Evolutionary conservation across 2,329 filamentous ascomycete genomes (phyloP).

Genomic region (Neofusicoccum cordaticola): DNA sequence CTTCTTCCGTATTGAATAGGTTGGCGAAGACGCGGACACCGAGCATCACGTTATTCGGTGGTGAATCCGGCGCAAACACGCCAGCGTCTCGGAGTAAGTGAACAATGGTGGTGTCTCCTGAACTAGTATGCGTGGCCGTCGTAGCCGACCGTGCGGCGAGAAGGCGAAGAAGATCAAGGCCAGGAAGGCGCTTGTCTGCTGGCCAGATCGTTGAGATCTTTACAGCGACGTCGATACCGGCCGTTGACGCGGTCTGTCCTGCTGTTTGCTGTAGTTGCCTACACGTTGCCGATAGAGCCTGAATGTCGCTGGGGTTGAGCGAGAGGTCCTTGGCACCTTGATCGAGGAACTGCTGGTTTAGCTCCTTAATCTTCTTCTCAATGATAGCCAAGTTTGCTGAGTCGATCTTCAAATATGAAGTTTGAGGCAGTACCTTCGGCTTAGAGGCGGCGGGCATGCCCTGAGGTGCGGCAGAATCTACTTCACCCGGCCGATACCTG

Average conservation of each 20-base stretch:
- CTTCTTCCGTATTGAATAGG: constrained; percentile 72
- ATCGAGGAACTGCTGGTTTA: constrained; percentile 71
- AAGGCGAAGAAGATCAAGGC: constrained; percentile 83
- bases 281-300: constrained; percentile 60
- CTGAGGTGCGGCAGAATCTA: constrained; percentile 35
- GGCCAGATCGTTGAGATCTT: constrained; percentile 79
- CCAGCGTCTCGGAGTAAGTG: constrained; percentile 57
- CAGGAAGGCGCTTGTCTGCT: constrained; percentile 73
- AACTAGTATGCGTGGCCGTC: constrained; percentile 60
- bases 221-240: constrained; percentile 63
- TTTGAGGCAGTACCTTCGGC: constrained; percentile 70
- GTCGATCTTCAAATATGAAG: constrained; percentile 73
- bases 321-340: constrained; percentile 70
- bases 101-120: constrained; percentile 57
- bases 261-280: constrained; percentile 57
- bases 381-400: constrained; percentile 69
- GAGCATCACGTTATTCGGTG: constrained; percentile 85
- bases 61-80: constrained; percentile 56
- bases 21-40: constrained; percentile 78
- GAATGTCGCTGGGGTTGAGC: constrained; percentile 69
- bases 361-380: constrained; percentile 70
- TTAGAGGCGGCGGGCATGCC: constrained; percentile 37
- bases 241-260: constrained; percentile 24
- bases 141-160: constrained; percentile 66
- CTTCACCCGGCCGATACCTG: constrained; percentile 73